phyloP scores from a whole-genome alignment of 2,329 filamentous ascomycete species.

The Penicillium sp. region DNA sequence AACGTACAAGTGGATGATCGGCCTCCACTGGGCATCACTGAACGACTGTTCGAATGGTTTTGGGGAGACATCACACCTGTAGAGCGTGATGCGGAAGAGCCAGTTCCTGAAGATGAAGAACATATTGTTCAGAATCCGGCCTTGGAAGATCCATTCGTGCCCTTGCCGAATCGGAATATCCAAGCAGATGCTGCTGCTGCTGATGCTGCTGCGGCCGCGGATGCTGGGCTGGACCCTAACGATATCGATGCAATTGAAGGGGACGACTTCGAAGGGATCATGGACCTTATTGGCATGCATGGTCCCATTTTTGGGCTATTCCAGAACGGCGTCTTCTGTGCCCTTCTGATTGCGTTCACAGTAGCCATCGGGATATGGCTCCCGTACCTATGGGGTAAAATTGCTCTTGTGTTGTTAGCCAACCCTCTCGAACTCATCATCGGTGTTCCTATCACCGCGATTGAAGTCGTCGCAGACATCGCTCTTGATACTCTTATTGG shows the following conservation, averaged over 20 bases:
- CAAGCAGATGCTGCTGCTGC: constrained; percentile 6
- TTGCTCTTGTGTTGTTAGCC: constrained; percentile 74
- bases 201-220: constrained; percentile 35
- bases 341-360: constrained; percentile 81
- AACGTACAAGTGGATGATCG: constrained; percentile 10
- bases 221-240: constrained; percentile 63
- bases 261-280: constrained; percentile 92
- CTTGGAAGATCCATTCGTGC: constrained; percentile 60
- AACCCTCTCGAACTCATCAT: constrained; percentile 68
- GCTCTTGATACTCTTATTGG: constrained; percentile 73
- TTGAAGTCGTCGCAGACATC: constrained; percentile 73
- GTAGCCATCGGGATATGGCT: constrained; percentile 83
- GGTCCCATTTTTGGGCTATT: constrained; percentile 85
- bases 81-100: constrained; percentile 35
- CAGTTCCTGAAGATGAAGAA: constrained; percentile 54
- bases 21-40: constrained; percentile 21
- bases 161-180: constrained; percentile 41
- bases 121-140: constrained; percentile 58
- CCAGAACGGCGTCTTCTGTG: constrained; percentile 93
- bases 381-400: constrained; percentile 86
- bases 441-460: constrained; percentile 67
- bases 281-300: constrained; percentile 95
- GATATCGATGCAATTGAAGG: constrained; percentile 59
- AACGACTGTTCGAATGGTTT: constrained; percentile 42
- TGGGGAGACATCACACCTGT: constrained; percentile 42